A percentile compares a stretch with the other conserved stretches of the same genome.
phyloP scores from a whole-genome alignment of 495 filamentous ascomycete genomes.

The Penicillium diatomitis region DNA sequence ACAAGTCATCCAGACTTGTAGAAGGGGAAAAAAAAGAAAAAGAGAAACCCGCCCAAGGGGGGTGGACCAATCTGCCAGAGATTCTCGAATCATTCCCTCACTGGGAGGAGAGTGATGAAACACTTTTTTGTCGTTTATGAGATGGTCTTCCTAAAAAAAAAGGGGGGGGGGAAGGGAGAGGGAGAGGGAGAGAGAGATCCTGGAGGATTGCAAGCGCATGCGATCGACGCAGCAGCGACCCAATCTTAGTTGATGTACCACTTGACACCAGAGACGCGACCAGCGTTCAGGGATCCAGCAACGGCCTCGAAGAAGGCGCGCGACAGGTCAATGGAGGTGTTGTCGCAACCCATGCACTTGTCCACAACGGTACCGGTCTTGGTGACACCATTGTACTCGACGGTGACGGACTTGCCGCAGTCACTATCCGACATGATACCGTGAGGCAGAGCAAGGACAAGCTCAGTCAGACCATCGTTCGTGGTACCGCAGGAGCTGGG shows the following conservation, averaged over 20 bases:
- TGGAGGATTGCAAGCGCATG: not conserved
- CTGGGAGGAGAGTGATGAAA: not conserved
- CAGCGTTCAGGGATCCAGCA: constrained; percentile 14
- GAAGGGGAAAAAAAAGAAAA: not conserved
- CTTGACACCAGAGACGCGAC: constrained; percentile 24
- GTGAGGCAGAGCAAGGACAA: constrained; percentile 37
- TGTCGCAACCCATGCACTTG: constrained; percentile 64
- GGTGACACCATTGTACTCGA: constrained; percentile 48
- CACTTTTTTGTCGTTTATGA: not conserved
- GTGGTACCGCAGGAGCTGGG: constrained; percentile 38
- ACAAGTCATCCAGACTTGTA: constrained; percentile 7
- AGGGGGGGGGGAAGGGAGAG: not conserved
- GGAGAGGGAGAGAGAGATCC: not conserved
- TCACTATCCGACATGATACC: constrained; percentile 50
- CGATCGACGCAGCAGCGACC: constrained; percentile 14
- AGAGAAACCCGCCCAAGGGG: not conserved
- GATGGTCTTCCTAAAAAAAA: not conserved
- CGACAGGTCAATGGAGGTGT: constrained; percentile 38
- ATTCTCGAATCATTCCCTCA: not conserved
- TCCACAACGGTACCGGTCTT: constrained; percentile 52
- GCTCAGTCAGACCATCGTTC: constrained; percentile 32
- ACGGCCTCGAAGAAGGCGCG: constrained; percentile 32
- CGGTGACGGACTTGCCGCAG: constrained; percentile 59
- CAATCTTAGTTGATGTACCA: constrained; percentile 30
- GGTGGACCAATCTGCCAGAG: constrained; percentile 18